Evolutionary conservation across 1,284 basidiomycete species (phyloP).

Genomic region (Phlebopus sp.): DNA sequence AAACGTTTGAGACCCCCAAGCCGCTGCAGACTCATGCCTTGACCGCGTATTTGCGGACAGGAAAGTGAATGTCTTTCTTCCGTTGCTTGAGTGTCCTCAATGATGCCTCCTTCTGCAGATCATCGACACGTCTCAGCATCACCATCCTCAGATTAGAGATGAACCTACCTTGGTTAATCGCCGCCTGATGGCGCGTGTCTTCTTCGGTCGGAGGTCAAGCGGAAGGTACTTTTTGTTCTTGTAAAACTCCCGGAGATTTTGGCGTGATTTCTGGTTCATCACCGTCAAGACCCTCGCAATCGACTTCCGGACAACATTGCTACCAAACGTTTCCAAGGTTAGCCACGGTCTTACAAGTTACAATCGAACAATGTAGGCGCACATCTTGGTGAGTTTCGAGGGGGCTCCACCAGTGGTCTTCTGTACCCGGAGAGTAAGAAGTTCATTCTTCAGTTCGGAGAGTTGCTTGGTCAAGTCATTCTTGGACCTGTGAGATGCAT

Average conservation of each 20-base stretch:
- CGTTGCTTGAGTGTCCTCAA: conserved; percentile 86
- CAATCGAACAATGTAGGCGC: conserved; percentile 34
- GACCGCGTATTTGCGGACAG: conserved; percentile 79
- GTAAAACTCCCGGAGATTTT: conserved; percentile 98
- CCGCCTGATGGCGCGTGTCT: conserved; percentile 97
- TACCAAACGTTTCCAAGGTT: conserved; percentile 33
- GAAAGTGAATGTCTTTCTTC: conserved; percentile 96
- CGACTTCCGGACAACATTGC: conserved; percentile 96
- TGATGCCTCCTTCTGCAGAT: conserved; percentile 70
- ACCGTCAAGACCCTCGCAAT: conserved; percentile 98
- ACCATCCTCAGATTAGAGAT: not conserved
- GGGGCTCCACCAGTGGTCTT: conserved; percentile 97
- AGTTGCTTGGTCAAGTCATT: conserved; percentile 97
- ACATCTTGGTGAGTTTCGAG: conserved; percentile 98
- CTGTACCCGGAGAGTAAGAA: conserved; percentile 91
- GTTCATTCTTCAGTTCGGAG: conserved; percentile 93
- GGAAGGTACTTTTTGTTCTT: conserved; percentile 96
- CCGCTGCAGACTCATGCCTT: conserved; percentile 59
- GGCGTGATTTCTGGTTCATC: conserved; percentile 97
- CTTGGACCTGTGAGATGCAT: conserved; percentile 73
- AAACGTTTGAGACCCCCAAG: conserved; percentile 25
- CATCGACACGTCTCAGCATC: conserved; percentile 7
- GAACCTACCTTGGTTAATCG: conserved; percentile 81
- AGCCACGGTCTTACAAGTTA: not conserved
- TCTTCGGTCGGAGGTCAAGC: conserved; percentile 97